Conservation (phyloP, 2,329 filamentous ascomycete species). For the Pyricularia grisea region DNA sequence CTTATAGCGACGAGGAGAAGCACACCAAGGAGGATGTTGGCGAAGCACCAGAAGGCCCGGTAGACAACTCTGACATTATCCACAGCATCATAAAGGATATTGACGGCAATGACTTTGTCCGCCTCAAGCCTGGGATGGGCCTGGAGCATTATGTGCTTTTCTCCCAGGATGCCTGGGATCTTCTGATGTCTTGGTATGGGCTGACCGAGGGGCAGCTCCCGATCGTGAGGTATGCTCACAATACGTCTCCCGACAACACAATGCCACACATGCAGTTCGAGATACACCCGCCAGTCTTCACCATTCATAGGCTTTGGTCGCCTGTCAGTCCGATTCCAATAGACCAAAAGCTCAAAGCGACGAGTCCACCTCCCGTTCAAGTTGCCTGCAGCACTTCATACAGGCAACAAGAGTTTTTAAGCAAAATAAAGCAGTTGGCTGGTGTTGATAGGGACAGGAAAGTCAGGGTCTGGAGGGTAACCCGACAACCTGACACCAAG, state of each 20-base stretch:
- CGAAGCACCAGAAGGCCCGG: slow-evolving; percentile 58
- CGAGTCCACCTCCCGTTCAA: slow-evolving; percentile 50
- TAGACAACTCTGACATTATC: slow-evolving; percentile 82
- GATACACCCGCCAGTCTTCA: slow-evolving; percentile 75
- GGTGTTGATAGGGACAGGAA: slow-evolving; percentile 62
- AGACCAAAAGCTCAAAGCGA: slow-evolving; percentile 51
- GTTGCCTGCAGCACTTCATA: slow-evolving; percentile 64
- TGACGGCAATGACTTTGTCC: slow-evolving; percentile 51
- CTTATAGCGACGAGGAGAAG: slow-evolving; percentile 51
- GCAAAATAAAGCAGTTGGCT: slow-evolving; percentile 58
- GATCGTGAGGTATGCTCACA: slow-evolving; percentile 68
- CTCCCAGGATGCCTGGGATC: slow-evolving; percentile 70
- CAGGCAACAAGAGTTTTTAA: slow-evolving; percentile 66
- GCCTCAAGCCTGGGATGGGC: slow-evolving; percentile 60
- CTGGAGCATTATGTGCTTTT: slow-evolving; percentile 69
- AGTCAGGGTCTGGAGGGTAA: slow-evolving; percentile 66
- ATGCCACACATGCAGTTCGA: slow-evolving; percentile 69
- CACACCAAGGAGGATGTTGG: slow-evolving; percentile 48
- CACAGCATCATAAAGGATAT: slow-evolving; percentile 46
- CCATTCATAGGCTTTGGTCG: slow-evolving; percentile 68
- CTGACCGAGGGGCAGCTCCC: slow-evolving; percentile 58
- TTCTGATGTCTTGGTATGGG: slow-evolving; percentile 77
- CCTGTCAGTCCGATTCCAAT: slow-evolving; percentile 45
- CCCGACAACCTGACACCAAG: slow-evolving; percentile 30
- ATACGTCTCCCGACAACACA: slow-evolving; percentile 54